These are phyloP conservation scores for Penicillium glabrum DNA, from an alignment of 2,329 filamentous ascomycete genomes.

Conservation along the genomic window DNA sequence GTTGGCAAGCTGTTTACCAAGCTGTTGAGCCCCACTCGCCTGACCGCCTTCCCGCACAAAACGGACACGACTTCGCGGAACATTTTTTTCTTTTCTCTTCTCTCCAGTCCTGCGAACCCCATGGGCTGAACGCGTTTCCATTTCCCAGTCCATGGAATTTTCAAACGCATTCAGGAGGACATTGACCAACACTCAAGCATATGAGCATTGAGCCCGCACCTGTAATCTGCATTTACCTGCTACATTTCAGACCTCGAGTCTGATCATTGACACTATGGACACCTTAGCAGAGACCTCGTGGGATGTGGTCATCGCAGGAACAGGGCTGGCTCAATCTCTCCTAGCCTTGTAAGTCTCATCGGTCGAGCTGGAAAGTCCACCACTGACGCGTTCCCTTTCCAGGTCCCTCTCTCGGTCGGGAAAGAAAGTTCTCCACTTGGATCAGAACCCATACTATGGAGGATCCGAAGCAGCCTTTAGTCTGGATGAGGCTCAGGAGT, in stretches of 20 bases:
- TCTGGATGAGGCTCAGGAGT: conserved; percentile 75
- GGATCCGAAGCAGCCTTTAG: conserved; percentile 81
- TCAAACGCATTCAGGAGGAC: conserved; percentile 2
- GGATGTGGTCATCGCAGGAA: conserved; percentile 79
- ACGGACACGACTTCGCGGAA: conserved; percentile 1
- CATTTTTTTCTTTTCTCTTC: conserved; percentile 5
- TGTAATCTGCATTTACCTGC: conserved; percentile 15
- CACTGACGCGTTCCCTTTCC: conserved; percentile 53
- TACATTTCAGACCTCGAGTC: conserved; percentile 17
- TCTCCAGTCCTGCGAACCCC: neutral
- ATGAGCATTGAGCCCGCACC: conserved; percentile 18
- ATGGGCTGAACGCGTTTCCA: neutral
- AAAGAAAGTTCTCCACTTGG: conserved; percentile 88
- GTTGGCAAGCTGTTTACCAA: neutral
- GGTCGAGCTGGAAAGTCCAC: conserved; percentile 6
- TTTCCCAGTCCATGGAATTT: neutral
- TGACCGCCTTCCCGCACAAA: conserved; percentile 21
- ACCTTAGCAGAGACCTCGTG: conserved; percentile 70
- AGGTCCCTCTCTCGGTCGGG: conserved; percentile 90
- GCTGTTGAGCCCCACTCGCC: neutral
- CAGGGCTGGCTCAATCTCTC: conserved; percentile 74
- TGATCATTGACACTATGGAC: conserved; percentile 58
- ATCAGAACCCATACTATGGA: conserved; percentile 85
- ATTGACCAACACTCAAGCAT: conserved; percentile 3
- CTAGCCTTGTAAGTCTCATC: conserved; percentile 65